Percentiles rank a stretch among this genome's conserved stretches.
Evolutionary conservation across 2,329 filamentous ascomycete species (phyloP).

Genomic region (Curvularia lunata): DNA sequence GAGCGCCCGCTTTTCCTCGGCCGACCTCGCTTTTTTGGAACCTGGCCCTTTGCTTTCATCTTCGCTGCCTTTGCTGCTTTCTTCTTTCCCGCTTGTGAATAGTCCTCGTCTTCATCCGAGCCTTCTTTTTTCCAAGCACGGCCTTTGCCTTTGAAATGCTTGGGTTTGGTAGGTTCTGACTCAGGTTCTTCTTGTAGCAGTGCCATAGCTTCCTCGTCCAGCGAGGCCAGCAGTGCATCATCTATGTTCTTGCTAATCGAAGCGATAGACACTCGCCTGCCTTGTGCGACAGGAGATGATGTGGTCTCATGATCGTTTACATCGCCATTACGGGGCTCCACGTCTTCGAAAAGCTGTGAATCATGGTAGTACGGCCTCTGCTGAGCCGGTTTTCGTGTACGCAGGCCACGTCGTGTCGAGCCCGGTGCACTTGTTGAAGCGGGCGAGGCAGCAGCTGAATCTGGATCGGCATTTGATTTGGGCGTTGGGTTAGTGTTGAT

Average conservation of each 20-base stretch:
- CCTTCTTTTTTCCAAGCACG: slow-evolving; percentile 43
- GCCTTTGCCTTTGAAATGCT: slow-evolving; percentile 44
- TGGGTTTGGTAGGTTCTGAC: slow-evolving; percentile 18
- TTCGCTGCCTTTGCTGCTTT: slow-evolving; percentile 26
- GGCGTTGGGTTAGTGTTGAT: slow-evolving; percentile 7
- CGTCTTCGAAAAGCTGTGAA: slow-evolving; percentile 40
- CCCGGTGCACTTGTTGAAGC: slow-evolving; percentile 28
- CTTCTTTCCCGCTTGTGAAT: slow-evolving; percentile 31
- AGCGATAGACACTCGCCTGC: slow-evolving; percentile 22
- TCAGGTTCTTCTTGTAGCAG: slow-evolving; percentile 23
- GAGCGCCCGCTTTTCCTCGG: slow-evolving; percentile 30
- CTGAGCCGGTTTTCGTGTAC: slow-evolving; percentile 43
- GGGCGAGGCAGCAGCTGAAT: slow-evolving; percentile 30
- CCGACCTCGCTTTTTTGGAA: slow-evolving; percentile 27
- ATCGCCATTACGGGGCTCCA: slow-evolving; percentile 15
- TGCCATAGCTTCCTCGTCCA: slow-evolving; percentile 24
- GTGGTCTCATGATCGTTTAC: slow-evolving; percentile 7
- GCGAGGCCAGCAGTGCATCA: slow-evolving; percentile 14
- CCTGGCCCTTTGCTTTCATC: slow-evolving; percentile 21
- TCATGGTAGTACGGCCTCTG: slow-evolving; percentile 45
- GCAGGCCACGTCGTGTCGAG: slow-evolving; percentile 39
- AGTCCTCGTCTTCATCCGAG: slow-evolving; percentile 42
- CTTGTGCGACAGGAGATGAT: slow-evolving; percentile 13
- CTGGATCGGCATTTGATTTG: slow-evolving; percentile 9
- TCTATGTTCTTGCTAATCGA: slow-evolving; percentile 22